Evolutionary conservation across 2,329 filamentous ascomycete species (phyloP).

Genomic region (Colletotrichum lindemuthianum): DNA sequence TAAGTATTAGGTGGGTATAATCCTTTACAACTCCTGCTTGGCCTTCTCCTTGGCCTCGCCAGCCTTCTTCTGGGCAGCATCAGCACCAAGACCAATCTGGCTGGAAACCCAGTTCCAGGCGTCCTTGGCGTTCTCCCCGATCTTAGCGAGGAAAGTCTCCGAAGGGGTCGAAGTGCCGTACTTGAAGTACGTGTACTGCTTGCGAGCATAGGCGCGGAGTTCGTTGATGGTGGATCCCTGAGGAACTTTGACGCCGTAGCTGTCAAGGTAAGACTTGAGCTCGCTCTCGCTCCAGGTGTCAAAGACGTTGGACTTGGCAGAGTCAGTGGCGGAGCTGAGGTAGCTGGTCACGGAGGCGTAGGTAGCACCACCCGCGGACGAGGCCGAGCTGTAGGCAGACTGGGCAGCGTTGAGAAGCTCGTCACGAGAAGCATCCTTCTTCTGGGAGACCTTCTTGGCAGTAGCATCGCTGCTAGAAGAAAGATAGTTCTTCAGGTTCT

Average conservation of each 20-base stretch:
- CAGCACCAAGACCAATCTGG: slow-evolving; percentile 59
- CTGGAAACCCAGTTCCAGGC: slow-evolving; percentile 62
- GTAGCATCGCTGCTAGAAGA: slow-evolving; percentile 61
- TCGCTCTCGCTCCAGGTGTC: slow-evolving; percentile 79
- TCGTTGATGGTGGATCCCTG: slow-evolving; percentile 76
- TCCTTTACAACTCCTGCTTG: slow-evolving; percentile 61
- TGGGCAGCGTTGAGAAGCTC: slow-evolving; percentile 75
- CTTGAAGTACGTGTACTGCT: slow-evolving; percentile 79
- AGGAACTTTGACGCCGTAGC: slow-evolving; percentile 75
- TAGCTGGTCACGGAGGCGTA: slow-evolving; percentile 79
- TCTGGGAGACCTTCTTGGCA: slow-evolving; percentile 68
- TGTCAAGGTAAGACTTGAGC: slow-evolving; percentile 82
- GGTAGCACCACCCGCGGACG: slow-evolving; percentile 63
- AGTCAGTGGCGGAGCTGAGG: slow-evolving; percentile 71
- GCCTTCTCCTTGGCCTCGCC: slow-evolving; percentile 49
- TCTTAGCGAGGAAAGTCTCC: slow-evolving; percentile 72
- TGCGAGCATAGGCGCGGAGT: slow-evolving; percentile 75
- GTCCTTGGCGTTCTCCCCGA: slow-evolving; percentile 60
- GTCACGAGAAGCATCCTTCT: slow-evolving; percentile 74
- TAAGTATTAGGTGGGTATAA: background rate
- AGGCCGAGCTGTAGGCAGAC: slow-evolving; percentile 68
- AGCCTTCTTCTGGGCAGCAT: slow-evolving; percentile 58
- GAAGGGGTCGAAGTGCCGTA: slow-evolving; percentile 76
- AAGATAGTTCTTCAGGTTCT: slow-evolving; percentile 73
- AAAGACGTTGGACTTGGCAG: slow-evolving; percentile 73